Evolutionary conservation across 495 filamentous ascomycete species (phyloP), one percentile per base, ranked within the genome.

Genomic region (Penicillium malachiteum): DNA sequence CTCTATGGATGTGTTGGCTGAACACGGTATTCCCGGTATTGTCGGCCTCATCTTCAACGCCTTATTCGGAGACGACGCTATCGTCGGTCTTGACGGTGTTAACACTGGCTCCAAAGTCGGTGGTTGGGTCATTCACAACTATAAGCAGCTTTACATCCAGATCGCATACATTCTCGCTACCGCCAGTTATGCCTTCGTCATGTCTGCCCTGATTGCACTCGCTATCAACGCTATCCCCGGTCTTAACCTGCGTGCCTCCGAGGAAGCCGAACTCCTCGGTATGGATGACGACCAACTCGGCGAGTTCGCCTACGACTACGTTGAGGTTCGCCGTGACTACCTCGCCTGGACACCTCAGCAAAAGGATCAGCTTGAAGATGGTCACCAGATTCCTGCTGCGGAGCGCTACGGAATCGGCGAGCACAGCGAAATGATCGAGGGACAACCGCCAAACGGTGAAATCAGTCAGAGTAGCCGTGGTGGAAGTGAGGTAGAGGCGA

Each of bases 241-340:
- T 31, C 82, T 98, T 12, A 83, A 96, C 58, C 88, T 98, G 54
- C 89, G 94, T 43, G 94, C 94, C 10, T 90, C 86, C 33, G 91
- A 96, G 64, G 90, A 98, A 75, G 94, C 95, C n/a, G 94, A 98
- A 72, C 83, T 98, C 16, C 84, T 97, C 48, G 94, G 94, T 53
- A 96, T 97, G 92, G 94, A 98, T 63, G 95, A 97, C 69, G 94
- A 98, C 76, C 94, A 98, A 69, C 87, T 97, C 34, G 94, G 94
- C 67, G 94, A 98, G 73, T 98, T 98, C 67, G 95, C 94, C 7
- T 98, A 98, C 77, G 94, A 98, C 73, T 98, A 98, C 71, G 94
- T 98, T 62, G 94, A 98, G 79, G 94, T 98, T 56, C 87, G 94
- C 54, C 85, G 94, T 56, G 94, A 98, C 70, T 98, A 96, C 78